A percentile compares a stretch with the other conserved stretches of the same genome.
phyloP scores from a whole-genome alignment of 2,329 filamentous ascomycete species.

The Microdochium trichocladiopsis region DNA sequence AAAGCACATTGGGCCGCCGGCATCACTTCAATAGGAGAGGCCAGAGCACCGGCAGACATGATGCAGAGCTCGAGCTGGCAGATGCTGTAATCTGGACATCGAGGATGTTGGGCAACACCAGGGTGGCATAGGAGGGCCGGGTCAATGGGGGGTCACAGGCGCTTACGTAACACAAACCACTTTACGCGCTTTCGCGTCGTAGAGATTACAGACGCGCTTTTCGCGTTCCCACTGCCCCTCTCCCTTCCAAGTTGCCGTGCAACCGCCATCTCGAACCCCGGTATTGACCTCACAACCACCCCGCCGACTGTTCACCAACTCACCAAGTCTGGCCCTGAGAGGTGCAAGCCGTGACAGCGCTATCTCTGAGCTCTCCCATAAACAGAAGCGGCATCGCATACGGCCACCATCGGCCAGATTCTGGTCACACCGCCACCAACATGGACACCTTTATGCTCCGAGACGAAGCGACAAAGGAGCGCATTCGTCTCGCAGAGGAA shows the following conservation, averaged over 20 bases:
- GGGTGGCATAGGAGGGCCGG: no score
- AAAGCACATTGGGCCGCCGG: no score
- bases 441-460: conserved; percentile 73
- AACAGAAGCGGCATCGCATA: not conserved
- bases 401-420: not conserved
- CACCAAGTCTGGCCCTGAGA: not conserved
- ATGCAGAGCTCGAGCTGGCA: no score
- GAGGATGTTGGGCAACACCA: no score
- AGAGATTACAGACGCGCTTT: not conserved
- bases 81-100: no score
- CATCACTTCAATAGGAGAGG: no score
- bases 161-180: not conserved
- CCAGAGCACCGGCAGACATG: no score
- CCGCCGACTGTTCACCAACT: not conserved
- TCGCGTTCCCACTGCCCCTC: not conserved
- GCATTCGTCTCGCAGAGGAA: conserved; percentile 80
- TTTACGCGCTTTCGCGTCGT: not conserved
- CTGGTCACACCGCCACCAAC: conserved; percentile 12
- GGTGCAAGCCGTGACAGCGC: no score
- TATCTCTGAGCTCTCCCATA: no score
- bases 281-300: not conserved
- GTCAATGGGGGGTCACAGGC: no score
- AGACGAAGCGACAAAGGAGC: conserved; percentile 79
- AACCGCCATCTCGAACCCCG: not conserved
- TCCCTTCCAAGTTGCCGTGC: not conserved